A percentile compares a stretch with the other conserved stretches of the same genome.
Evolutionary conservation across 495 filamentous ascomycete species (phyloP).

Genomic region (Elasticomyces elasticus): DNA sequence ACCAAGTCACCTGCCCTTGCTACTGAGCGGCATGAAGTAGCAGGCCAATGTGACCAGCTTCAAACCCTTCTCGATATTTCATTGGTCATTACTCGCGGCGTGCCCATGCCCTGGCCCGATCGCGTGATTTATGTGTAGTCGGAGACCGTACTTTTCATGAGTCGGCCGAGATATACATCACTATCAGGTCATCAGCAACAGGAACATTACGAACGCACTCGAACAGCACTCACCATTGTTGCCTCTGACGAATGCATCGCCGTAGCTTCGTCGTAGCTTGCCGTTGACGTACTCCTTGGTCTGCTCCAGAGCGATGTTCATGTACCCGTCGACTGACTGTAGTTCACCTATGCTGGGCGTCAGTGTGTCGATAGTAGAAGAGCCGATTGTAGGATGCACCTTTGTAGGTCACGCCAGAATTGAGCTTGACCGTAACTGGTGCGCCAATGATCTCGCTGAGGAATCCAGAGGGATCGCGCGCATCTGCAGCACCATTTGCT

Average conservation of each 20-base stretch:
- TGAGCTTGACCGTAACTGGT: slow-evolving; percentile 87
- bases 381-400: slow-evolving; percentile 40
- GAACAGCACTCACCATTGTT: slow-evolving; percentile 65
- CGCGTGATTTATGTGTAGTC: neutral
- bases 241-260: slow-evolving; percentile 90
- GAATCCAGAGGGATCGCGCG: slow-evolving; percentile 83
- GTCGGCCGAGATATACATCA: slow-evolving; percentile 71
- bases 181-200: slow-evolving; percentile 29
- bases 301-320: slow-evolving; percentile 97
- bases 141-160: slow-evolving; percentile 21
- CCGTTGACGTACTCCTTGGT: slow-evolving; percentile 86
- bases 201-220: neutral
- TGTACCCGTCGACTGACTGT: slow-evolving; percentile 96
- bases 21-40: no score
- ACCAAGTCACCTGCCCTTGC: neutral
- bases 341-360: slow-evolving; percentile 55
- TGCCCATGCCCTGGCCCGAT: neutral
- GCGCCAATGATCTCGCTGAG: slow-evolving; percentile 85
- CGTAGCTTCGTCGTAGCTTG: slow-evolving; percentile 66
- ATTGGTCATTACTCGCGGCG: neutral
- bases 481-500: slow-evolving; percentile 45
- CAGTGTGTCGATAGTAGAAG: neutral
- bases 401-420: slow-evolving; percentile 92
- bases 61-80: no score
- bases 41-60: no score